Evolutionary conservation across 1,284 basidiomycete genomes (phyloP).

Genomic region (Ceratobasidium sp.): DNA sequence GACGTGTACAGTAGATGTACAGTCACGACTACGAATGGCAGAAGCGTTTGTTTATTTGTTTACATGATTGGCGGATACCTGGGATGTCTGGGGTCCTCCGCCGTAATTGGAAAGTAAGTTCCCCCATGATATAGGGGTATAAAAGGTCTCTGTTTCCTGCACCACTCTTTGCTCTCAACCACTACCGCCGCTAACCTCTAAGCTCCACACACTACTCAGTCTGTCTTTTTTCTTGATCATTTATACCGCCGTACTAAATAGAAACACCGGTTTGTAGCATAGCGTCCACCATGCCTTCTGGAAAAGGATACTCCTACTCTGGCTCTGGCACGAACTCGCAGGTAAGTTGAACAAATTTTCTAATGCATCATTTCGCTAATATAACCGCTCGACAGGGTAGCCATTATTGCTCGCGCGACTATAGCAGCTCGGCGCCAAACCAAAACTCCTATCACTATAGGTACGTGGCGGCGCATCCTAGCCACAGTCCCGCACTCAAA

Average conservation of each 20-base stretch:
- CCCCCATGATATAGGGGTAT: neutral
- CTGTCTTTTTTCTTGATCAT: neutral
- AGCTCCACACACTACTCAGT: neutral
- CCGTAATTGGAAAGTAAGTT: conserved; percentile 12
- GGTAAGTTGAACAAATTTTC: neutral
- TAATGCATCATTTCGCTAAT: neutral
- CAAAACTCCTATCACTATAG: conserved; percentile 46
- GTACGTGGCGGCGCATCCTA: neutral
- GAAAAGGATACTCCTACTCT: conserved; percentile 41
- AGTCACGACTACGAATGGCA: too few relatives aligned
- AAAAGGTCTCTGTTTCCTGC: neutral
- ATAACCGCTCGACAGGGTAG: conserved; percentile 36
- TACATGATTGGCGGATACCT: neutral
- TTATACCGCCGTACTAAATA: neutral
- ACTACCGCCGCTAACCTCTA: conserved; percentile 1
- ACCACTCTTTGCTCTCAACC: neutral
- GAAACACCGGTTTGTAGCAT: neutral
- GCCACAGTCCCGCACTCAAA: neutral
- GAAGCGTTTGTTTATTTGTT: too few relatives aligned
- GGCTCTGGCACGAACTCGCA: conserved; percentile 30
- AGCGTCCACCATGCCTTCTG: conserved; percentile 16
- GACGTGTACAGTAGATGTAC: too few relatives aligned
- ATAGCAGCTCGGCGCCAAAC: conserved; percentile 45
- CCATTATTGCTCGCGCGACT: conserved; percentile 48
- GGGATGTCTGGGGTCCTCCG: neutral